These are phyloP conservation scores for Calcarisporium arbuscula DNA, from an alignment of 2,329 filamentous ascomycete genomes.

Conservation along the genomic window DNA sequence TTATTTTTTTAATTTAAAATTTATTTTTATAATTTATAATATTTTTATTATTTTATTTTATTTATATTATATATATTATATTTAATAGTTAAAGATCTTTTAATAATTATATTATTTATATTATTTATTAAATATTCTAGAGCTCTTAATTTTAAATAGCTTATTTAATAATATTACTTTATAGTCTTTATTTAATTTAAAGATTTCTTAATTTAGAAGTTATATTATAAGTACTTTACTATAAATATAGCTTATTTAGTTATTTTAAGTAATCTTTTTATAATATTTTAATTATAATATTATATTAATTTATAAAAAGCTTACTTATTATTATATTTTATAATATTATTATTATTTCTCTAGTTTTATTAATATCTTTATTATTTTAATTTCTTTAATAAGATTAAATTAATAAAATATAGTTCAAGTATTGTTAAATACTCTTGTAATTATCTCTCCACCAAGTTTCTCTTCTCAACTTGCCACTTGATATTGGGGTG, in stretches of 20 bases:
- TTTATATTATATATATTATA: background rate
- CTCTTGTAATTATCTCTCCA: background rate
- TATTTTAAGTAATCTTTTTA: background rate
- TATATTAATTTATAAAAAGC: no score
- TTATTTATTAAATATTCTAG: no score
- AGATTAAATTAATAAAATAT: no score
- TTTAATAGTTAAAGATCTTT: background rate
- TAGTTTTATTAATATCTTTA: background rate
- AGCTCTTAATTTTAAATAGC: no score
- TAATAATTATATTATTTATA: background rate
- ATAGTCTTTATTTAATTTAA: no score
- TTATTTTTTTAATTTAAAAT: background rate
- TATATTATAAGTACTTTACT: background rate
- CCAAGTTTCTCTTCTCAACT: background rate
- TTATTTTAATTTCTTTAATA: no score
- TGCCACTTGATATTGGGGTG: background rate
- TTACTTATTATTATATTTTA: background rate
- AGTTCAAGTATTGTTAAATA: background rate
- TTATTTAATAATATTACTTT: no score
- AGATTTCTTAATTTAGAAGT: background rate
- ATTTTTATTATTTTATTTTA: no score
- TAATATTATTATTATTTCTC: no score
- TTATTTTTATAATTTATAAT: no score
- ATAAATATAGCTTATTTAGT: background rate
- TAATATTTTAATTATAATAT: no score